Conservation (phyloP, 768 basidiomycete genomes). For the Leccinum boreale region DNA sequence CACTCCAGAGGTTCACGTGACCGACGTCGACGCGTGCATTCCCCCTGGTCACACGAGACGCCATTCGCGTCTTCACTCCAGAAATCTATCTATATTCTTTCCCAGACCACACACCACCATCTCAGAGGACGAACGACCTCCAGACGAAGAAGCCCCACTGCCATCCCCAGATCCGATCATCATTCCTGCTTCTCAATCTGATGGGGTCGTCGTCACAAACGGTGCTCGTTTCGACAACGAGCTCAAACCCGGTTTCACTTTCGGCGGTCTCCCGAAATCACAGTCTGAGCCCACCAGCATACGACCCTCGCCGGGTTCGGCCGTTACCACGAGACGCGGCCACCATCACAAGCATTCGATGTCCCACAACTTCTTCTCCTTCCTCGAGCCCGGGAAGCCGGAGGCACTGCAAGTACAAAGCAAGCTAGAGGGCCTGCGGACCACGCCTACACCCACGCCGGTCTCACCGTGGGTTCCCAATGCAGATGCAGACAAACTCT, state of each 20-base stretch:
- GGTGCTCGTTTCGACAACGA: conserved; percentile 34
- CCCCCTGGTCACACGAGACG: conserved; percentile 33
- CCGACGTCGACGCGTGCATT: conserved; percentile 11
- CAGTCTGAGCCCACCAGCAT: conserved; percentile 19
- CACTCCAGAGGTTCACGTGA: conserved; percentile 17
- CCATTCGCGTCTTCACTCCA: conserved; percentile 79
- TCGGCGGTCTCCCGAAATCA: conserved; percentile 48
- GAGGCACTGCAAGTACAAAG: conserved; percentile 6
- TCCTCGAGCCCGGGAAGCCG: conserved; percentile 70
- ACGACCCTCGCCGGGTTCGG: conserved; percentile 7
- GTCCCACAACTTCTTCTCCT: conserved; percentile 94
- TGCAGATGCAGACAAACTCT: conserved; percentile 26
- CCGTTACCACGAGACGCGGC: conserved; percentile 45
- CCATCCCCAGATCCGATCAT: conserved; percentile 41
- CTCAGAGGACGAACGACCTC: conserved; percentile 57
- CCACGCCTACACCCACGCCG: conserved; percentile 57
- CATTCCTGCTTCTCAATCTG: conserved; percentile 41
- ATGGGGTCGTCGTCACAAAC: conserved; percentile 15
- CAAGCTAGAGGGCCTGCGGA: conserved; percentile 42
- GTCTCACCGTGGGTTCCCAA: conserved; percentile 68
- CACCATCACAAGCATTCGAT: conserved; percentile 94
- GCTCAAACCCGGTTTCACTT: conserved; percentile 58
- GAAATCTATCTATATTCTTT: conserved; percentile 90
- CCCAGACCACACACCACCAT: conserved; percentile 67
- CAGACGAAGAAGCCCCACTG: conserved; percentile 47